phyloP scores from a whole-genome alignment of 371 early-diverging fungal species.

The Funneliformis caledonium region DNA sequence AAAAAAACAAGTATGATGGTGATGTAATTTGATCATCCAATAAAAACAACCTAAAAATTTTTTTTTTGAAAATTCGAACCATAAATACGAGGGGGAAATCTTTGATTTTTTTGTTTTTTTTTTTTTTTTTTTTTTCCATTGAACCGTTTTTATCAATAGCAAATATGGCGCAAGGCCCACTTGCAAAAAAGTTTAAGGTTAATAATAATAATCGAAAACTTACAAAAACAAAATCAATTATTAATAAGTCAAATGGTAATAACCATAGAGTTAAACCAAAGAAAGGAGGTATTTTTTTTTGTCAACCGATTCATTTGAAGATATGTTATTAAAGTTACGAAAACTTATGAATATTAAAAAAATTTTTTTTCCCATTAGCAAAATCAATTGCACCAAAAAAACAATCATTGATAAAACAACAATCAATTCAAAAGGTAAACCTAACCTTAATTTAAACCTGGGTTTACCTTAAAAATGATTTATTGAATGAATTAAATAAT shows the following conservation, averaged over 20 bases:
- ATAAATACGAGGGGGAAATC: too few species aligned
- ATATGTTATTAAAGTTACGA: too few species aligned
- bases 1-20: background rate
- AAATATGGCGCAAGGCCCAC: background rate
- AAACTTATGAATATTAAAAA: background rate
- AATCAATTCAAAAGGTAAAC: slow-evolving; percentile 1
- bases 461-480: background rate
- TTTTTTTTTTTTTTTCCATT: too few species aligned
- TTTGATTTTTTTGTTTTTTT: too few species aligned
- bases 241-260: background rate
- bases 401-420: slow-evolving; percentile 26
- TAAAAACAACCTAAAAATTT: background rate
- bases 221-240: background rate
- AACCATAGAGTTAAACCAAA: background rate
- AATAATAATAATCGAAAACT: background rate
- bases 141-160: background rate
- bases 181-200: background rate
- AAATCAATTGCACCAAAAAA: slow-evolving; percentile 24
- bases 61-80: too few species aligned
- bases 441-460: background rate
- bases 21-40: background rate
- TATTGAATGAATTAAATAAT: background rate
- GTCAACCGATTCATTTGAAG: too few species aligned
- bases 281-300: slow-evolving; percentile 10
- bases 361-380: slow-evolving; percentile 7